Percentiles rank a stretch among this genome's conserved stretches.
phyloP scores from a whole-genome alignment of 2,329 filamentous ascomycete genomes.

The Phialophora chinensis region DNA sequence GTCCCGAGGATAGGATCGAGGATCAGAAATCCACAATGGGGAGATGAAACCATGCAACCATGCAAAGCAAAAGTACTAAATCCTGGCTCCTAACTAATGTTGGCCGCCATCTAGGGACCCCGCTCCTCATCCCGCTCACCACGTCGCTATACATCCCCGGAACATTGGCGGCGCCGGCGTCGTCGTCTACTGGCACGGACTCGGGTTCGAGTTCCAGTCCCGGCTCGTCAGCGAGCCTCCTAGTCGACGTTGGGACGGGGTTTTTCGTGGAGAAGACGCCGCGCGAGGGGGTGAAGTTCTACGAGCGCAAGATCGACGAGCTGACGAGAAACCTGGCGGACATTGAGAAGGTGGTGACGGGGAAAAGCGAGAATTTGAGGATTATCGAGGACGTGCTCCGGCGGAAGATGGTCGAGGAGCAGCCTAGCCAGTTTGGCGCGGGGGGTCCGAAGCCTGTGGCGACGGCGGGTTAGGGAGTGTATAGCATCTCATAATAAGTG shows the following conservation, averaged over 20 bases:
- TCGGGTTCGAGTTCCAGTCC: not conserved
- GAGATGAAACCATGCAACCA: not conserved
- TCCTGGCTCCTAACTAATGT: not conserved
- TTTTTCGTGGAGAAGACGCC: slow-evolving; percentile 88
- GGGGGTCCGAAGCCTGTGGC: slow-evolving; percentile 16
- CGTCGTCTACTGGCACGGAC: not conserved
- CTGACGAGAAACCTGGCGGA: slow-evolving; percentile 69
- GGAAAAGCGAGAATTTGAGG: slow-evolving; percentile 82
- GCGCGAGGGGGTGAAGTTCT: slow-evolving; percentile 69
- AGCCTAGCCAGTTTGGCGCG: slow-evolving; percentile 39
- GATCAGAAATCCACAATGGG: not conserved
- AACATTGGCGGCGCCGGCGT: slow-evolving; percentile 67
- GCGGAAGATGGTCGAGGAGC: slow-evolving; percentile 58
- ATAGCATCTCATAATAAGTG: not conserved
- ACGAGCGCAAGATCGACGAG: slow-evolving; percentile 70
- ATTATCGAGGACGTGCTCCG: slow-evolving; percentile 80
- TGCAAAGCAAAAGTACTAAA: not conserved
- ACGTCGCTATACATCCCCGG: slow-evolving; percentile 94
- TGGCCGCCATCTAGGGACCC: slow-evolving; percentile 41
- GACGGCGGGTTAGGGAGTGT: slow-evolving; percentile 35
- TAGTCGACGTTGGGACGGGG: slow-evolving; percentile 92
- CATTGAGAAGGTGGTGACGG: slow-evolving; percentile 70
- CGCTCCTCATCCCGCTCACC: slow-evolving; percentile 88
- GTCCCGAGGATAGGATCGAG: not conserved
- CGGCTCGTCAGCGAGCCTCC: slow-evolving; percentile 47